Evolutionary conservation across 306 rosid species (phyloP).

Genomic region (Casuarina equisetifolia): DNA sequence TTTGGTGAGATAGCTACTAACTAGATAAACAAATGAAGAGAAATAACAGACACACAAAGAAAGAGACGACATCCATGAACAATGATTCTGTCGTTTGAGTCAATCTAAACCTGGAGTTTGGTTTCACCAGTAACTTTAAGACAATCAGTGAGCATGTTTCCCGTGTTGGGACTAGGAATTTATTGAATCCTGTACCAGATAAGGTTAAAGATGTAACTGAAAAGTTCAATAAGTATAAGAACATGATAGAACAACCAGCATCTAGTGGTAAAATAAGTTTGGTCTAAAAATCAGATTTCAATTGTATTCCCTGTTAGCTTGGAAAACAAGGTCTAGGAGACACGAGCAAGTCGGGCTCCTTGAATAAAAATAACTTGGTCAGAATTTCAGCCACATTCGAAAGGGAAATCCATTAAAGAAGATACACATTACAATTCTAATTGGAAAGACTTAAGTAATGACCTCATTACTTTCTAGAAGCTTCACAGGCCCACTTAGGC

Average conservation of each 20-base stretch:
- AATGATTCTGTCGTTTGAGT: not conserved
- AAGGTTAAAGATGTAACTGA: not conserved
- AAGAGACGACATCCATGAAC: not conserved
- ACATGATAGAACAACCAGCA: not conserved
- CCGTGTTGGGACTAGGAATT: not conserved
- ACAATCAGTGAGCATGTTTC: not conserved
- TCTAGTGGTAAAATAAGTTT: no score
- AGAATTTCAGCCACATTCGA: not conserved
- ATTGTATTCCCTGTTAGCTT: no score
- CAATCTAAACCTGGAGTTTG: not conserved
- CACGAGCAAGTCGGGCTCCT: not conserved
- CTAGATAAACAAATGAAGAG: not conserved
- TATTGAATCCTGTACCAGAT: not conserved
- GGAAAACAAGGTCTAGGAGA: not conserved
- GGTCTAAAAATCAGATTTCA: no score
- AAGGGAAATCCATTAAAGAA: not conserved
- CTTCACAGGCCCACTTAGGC: not conserved
- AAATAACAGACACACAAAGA: no score
- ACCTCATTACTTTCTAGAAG: not conserved
- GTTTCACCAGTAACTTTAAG: not conserved
- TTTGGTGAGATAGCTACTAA: not conserved
- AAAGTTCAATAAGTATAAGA: not conserved
- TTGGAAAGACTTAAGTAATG: not conserved
- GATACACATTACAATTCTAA: not conserved
- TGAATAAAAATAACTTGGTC: not conserved